Evolutionary conservation across 169 alveolate genomes (phyloP), one percentile per base, ranked within the genome.

Genomic region (Plasmodium sp.): DNA sequence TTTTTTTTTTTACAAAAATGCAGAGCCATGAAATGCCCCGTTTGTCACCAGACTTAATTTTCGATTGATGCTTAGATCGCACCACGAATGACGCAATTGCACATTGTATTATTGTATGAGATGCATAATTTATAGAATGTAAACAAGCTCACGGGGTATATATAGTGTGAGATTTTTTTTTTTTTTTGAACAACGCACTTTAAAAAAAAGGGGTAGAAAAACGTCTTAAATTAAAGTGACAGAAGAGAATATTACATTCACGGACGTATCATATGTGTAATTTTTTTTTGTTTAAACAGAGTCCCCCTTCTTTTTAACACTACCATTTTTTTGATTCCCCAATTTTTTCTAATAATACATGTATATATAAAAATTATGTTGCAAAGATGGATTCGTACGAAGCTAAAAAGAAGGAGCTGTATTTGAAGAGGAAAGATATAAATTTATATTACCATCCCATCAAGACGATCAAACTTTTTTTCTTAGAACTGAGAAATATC

Each of bases 381-480:
- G 41, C 36, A 58, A 88, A 56, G 67, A 88, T 88, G 94, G 91
- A 88, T 88, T 54, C 73, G 51, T 88, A 79, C 81, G 94, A 88
- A 79, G 88, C 74, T 79, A 88, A 88, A 67, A 88, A 88, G 74
- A 88, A 62, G 83, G 94, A 88, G 84, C 56, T 88, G 36, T 88
- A 88, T 88, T 88, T 80, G 45, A 88, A 79, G 91, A 88, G 94
- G 94, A 88, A 88, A 58, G 67, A 54, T 43, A 41, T 88, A 80
- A 88, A 88, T 88, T 41, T 88, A 62, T 88, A 88, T 88, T 88
- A 80, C 75, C 90, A 88, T 12, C 94, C 94, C 33, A 62, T 88
- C 72, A 88, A 79, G 74, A 88, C 94, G 48, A 79, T 36, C 14
- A 88, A 54, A 34, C 84, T 88, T 48, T 88, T 88, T 88, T 51